These are phyloP conservation scores for Penicillium riverlandense DNA, from an alignment of 495 filamentous ascomycete species.

Conservation along the genomic window DNA sequence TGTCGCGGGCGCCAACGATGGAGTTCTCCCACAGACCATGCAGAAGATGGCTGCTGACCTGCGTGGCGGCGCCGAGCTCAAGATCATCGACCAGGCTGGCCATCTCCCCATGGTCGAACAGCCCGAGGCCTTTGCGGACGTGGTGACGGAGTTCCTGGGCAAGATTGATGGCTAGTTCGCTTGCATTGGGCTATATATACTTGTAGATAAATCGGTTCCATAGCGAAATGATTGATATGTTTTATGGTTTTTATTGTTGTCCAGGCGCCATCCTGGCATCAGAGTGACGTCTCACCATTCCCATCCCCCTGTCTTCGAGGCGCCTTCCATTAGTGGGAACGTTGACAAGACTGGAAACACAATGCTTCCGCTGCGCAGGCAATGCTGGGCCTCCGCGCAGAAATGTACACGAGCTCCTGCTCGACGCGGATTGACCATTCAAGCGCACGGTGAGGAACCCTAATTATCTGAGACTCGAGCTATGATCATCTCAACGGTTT, in stretches of 20 bases:
- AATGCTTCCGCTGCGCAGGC: neutral
- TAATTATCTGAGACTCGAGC: neutral
- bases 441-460: neutral
- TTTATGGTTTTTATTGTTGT: neutral
- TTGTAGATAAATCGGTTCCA: neutral
- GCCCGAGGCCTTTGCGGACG: slow-evolving; percentile 55
- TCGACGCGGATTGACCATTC: neutral
- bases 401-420: too few species aligned
- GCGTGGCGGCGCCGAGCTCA: slow-evolving; percentile 48
- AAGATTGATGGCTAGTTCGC: slow-evolving; percentile 16
- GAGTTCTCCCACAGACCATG: slow-evolving; percentile 70
- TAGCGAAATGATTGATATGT: slow-evolving; percentile 2
- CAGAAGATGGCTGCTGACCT: slow-evolving; percentile 56
- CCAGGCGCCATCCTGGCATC: neutral
- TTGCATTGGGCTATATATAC: neutral
- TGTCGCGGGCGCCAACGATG: slow-evolving; percentile 65
- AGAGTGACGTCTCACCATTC: neutral
- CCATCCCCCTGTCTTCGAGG: neutral
- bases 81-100: slow-evolving; percentile 57
- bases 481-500: neutral
- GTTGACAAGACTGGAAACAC: neutral
- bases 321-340: neutral
- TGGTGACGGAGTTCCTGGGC: slow-evolving; percentile 47
- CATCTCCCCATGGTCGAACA: slow-evolving; percentile 82
- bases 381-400: neutral